Base-by-base conservation (phyloP, 1,284 basidiomycete species). In the Cryptococcus sp. region DNA sequence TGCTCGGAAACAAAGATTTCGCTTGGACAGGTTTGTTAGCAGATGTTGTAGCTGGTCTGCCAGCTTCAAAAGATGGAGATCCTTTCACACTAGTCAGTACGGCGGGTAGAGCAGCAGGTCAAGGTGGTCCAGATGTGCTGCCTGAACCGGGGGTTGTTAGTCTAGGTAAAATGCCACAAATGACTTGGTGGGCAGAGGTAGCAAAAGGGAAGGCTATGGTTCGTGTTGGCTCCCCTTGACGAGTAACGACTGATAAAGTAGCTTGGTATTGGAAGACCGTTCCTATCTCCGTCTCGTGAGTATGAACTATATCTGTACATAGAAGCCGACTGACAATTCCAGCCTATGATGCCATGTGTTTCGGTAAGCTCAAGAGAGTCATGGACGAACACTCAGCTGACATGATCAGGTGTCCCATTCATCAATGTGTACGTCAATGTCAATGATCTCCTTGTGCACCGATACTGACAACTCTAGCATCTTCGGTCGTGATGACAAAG, bases 311-410 rank as follows among this genome's bases (percentile, higher is more conserved):
- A 23, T 23, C 23, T 23, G 14, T 23, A 23, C 31, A 4, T 32
- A 31, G 23, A 35, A 30, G 15, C 43, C 31, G 46, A 47, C 49
- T 7, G 10, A 37, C n/a, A 32, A 4, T 4, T 66, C 65, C 31
- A 55, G 76, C 78, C 0, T 79, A 76, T 60, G 77, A 78, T 49
- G 78, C 74, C 1, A 62, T 80, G 7, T 79, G 78, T 55, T 55
- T 79, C 32, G 78, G 78, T 41, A n/a, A 41, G 38, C 38, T 23
- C 23, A 41, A 10, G 38, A 10, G n/a, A 41, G 10, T n/a, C 38
- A 41, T n/a, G 10, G 38, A 10, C 38, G n/a, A 10, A n/a, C 10
- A 10, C 38, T n/a, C n/a, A 10, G 38, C 38, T 41, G n/a, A 41
- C 38, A 41, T n/a, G 10, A 10, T 10, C 38, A 41, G 38, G 38